Evolutionary conservation across 805 yeast genomes (phyloP), one percentile per base, ranked within the genome.

Genomic region (Kockiozyma suomiensis): DNA sequence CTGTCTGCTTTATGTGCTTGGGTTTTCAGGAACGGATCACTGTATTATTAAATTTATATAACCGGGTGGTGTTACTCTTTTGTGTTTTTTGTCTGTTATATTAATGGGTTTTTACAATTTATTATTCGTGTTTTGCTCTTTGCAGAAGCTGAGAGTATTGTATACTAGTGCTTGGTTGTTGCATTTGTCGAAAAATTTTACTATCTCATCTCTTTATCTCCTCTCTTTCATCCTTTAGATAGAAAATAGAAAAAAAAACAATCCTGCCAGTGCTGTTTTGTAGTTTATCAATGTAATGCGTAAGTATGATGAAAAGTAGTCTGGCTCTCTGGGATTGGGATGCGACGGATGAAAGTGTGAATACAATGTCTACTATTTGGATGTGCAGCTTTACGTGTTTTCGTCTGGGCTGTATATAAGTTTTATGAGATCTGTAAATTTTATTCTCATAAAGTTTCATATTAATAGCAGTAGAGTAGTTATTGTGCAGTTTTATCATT

Each of bases 41-140:
- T 49, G 53, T 23, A 37, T 30, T 49, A 49, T 35, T 37, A 48
- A 33, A 1, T 48, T 48, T 32, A 32, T n/a, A 47, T 47, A 17
- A 17, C 43, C 15, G 43, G 53, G 7, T 37, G 53, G 53, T 49
- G 53, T 49, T 49, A 23, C 25, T 37, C 13, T 5, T 35, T 25
- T 47, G 23, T 12, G 12, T 15, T 15, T 28, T 45, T 45, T 30
- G 25, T 26, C 28, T 26, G 19, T n/a, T 19, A 30, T 30, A 1
- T 47, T 32, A 32, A 19, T 48, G 51, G 51, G 51, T 35, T 48
- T n/a, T n/a, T 48, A 28, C 13, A 28, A 12, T 46, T 46, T 28
- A 28, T 46, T 28, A 3, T 28, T 35, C 28, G 10, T 48, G 41
- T 12, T 15, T n/a, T 28, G 15, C n/a, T 17, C n/a, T 17, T 33